These are phyloP conservation scores for Umbilicus rupestris DNA, from an alignment of 164 flowering plant species.

Conservation along the genomic window DNA sequence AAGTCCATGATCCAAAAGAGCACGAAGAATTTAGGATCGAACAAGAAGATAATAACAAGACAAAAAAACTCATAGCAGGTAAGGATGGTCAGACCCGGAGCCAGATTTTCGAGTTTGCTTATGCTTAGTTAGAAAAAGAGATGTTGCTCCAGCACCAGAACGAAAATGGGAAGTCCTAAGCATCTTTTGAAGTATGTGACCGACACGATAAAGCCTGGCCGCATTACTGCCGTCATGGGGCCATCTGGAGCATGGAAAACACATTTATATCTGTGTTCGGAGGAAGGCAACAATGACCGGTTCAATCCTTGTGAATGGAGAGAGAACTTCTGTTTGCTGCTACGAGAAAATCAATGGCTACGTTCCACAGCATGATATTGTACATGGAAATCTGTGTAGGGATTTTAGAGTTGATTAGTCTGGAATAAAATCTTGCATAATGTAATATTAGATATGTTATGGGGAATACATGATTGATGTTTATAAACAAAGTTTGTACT, in stretches of 20 bases:
- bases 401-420: too few species aligned
- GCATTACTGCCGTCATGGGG: conserved; percentile 94
- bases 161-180: conserved; percentile 66
- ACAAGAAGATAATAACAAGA: conserved; percentile 26
- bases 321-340: conserved; percentile 57
- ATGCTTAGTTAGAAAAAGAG: conserved; percentile 89
- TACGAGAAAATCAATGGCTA: conserved; percentile 82
- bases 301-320: conserved; percentile 69
- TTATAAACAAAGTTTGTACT: too few species aligned
- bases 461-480: too few species aligned
- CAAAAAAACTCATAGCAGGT: conserved; percentile 36
- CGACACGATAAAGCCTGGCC: conserved; percentile 82
- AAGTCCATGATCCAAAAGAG: not conserved
- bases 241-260: conserved; percentile 99
- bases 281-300: conserved; percentile 69
- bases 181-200: conserved; percentile 74
- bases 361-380: conserved; percentile 97
- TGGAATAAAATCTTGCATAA: too few species aligned
- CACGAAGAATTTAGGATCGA: not conserved
- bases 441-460: too few species aligned
- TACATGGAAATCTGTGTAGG: too few species aligned
- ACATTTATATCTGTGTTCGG: conserved; percentile 89
- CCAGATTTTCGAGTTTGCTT: conserved; percentile 88
- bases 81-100: conserved; percentile 54
- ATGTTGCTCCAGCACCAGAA: conserved; percentile 61